Evolutionary conservation across 371 early-diverging fungal species (phyloP), one percentile per base, ranked within the genome.

Genomic region (Syncephalis plumigaleata): DNA sequence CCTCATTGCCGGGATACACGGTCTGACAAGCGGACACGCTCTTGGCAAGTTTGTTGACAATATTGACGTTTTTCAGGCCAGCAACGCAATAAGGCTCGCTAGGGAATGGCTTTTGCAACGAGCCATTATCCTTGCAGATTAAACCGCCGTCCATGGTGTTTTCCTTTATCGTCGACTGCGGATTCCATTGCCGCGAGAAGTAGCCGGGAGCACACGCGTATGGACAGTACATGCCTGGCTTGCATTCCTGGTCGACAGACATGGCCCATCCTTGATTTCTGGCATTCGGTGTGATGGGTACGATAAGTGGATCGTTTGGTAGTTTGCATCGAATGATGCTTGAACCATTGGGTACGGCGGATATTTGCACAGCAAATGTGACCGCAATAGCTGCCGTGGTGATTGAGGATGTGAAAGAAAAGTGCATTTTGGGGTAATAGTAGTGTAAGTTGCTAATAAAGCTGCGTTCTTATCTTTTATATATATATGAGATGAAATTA

Each of bases 241-340:
- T 24, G 24, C 50, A 50, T 13, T n/a, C 16, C 24, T 50, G 50
- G 22, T 50, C 44, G 3, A 44, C 44, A 23, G 39, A 39, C 66
- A 66, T 66, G 17, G 66, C 66, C 66, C 66, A 66, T 9, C 66
- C 66, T 17, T 50, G 58, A 52, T 66, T 66, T 1, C n/a, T 20
- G 3, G 27, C n/a, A 25, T 0, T 0, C 0, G 64, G 58, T 0
- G 66, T 66, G 9, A 66, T 53, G 0, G 65, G 65, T 1, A 60
- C 56, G 0, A 66, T 38, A 25, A 36, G 36, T 11, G 36, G 9
- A 27, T 50, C 50, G n/a, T 18, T 18, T 16, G 50, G 50, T 4
- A 50, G 45, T 17, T 37, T 36, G 36, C 50, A 50, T 9, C 42
- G 31, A 11, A 31, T 11, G 11, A 7, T 11, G 11, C 7, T 11